A percentile compares a stretch with the other conserved stretches of the same genome.
These are phyloP conservation scores for Myrmaecium sp. DNA, from an alignment of 2,329 filamentous ascomycete genomes.

Conservation along the genomic window DNA sequence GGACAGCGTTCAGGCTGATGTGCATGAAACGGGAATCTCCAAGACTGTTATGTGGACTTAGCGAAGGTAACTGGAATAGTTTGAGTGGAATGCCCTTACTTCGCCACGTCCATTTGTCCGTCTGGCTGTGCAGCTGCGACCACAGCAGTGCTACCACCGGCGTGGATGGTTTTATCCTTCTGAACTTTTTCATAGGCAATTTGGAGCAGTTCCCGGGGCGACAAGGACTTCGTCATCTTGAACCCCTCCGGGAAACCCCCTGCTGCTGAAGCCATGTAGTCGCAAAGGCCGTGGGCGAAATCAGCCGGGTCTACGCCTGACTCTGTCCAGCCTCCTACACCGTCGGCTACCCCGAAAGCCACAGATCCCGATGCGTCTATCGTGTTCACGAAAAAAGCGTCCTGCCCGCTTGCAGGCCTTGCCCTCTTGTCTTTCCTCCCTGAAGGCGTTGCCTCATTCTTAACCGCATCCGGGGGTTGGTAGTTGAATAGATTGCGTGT, in stretches of 20 bases:
- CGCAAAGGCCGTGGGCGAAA: conserved; percentile 86
- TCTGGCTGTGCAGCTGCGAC: conserved; percentile 60
- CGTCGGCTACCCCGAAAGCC: conserved; percentile 81
- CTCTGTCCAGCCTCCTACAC: conserved; percentile 88
- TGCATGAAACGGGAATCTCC: conserved; percentile 91
- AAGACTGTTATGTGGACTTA: conserved; percentile 29
- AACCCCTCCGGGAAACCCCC: conserved; percentile 34
- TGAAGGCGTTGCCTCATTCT: conserved; percentile 11
- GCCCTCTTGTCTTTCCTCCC: conserved; percentile 34
- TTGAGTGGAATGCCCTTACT: conserved; percentile 27
- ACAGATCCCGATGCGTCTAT: conserved; percentile 57
- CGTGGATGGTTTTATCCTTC: conserved; percentile 52
- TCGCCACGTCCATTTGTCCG: conserved; percentile 72
- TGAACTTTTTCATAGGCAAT: conserved; percentile 70
- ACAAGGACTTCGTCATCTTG: conserved; percentile 27
- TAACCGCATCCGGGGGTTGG: conserved; percentile 13
- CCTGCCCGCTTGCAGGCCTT: conserved; percentile 71
- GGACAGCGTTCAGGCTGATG: conserved; percentile 68
- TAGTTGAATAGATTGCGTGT: conserved; percentile 18
- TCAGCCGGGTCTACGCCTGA: conserved; percentile 86
- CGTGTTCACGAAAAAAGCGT: conserved; percentile 81
- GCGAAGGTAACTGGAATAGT: background rate
- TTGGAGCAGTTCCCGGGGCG: conserved; percentile 59
- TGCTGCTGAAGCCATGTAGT: conserved; percentile 73
- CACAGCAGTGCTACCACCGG: conserved; percentile 83